Evolutionary conservation across 768 basidiomycete genomes (phyloP), one percentile per base, ranked within the genome.

Genomic region (Xanthoconium purpureum): DNA sequence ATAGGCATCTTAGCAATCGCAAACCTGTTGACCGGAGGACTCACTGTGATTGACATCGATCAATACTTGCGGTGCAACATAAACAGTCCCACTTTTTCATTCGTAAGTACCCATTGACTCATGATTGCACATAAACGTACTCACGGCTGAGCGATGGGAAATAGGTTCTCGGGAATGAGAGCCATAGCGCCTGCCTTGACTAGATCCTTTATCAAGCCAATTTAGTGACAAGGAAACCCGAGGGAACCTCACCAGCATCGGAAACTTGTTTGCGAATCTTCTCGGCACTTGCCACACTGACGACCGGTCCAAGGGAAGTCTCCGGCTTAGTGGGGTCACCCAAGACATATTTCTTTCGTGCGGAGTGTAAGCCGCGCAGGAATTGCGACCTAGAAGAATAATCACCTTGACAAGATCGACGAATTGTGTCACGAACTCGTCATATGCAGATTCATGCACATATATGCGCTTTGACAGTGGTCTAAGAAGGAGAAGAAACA

Each of bases 231-330:
- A 49, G 9, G 12, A 29, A 40, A 29, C 14, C 14, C 32, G 30
- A 43, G 18, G 15, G 28, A 30, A 7, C 67, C 80, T 63, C 54
- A 91, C 93, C 74, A 5, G 96, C 97, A 70, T 93, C 91, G 1
- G 79, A 74, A 45, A 98, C 79, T 67, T 99, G 96, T 66, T 89
- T 91, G 35, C 89, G 79, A 56, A 98, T 97, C 56, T 83, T 79
- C 54, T 84, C 79, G 0, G 97, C 96, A 60, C 90, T 92, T 3
- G 88, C 87, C 8, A 94, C 70, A 58, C 89, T 94, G 61, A 98
- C 86, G 12, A 99, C 97, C 1, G 97, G 97, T 0, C 97, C 97
- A 14, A 99, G 80, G 43, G 87, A 93, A 1, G 87, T 91, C 13
- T 83, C 80, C 11, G 79, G 70, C 36, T 80, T 71, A 0, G 85